A percentile compares a stretch with the other conserved stretches of the same genome.
phyloP scores from a whole-genome alignment of 768 basidiomycete species.

The Lentinula lateritia region DNA sequence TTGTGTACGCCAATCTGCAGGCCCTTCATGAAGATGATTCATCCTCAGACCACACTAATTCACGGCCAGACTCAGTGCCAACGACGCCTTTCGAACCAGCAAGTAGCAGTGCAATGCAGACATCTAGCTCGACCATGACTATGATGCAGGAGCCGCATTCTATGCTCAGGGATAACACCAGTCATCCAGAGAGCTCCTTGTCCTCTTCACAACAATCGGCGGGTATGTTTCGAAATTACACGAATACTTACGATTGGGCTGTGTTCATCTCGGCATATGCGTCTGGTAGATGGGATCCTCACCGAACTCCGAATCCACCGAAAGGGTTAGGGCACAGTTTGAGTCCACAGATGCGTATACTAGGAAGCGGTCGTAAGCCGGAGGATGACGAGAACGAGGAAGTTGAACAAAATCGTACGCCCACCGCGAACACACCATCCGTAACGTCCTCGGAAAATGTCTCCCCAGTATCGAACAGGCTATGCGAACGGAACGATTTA shows the following conservation, averaged over 20 bases:
- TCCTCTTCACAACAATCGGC: neutral
- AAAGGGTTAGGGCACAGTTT: constrained; percentile 13
- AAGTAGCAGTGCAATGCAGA: neutral
- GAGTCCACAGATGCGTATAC: neutral
- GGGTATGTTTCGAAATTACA: neutral
- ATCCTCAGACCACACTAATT: neutral
- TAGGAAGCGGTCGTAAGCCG: neutral
- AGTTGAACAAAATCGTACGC: neutral
- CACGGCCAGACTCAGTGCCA: constrained; percentile 3
- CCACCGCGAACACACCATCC: constrained; percentile 1
- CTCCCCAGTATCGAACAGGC: neutral
- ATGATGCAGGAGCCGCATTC: neutral
- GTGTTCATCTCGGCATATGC: constrained; percentile 77
- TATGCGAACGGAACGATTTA: neutral
- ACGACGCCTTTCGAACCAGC: neutral
- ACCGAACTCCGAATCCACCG: constrained; percentile 59
- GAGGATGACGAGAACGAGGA: neutral
- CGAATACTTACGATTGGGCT: constrained; percentile 56
- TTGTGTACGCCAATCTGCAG: constrained; percentile 13
- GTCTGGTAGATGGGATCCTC: constrained; percentile 75
- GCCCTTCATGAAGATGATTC: constrained; percentile 20
- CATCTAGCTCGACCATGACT: neutral
- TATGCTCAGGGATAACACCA: neutral
- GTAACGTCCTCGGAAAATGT: neutral
- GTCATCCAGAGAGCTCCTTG: neutral